Conservation (phyloP, 192 early-diverging fungal species). For the Coemansia erecta region DNA sequence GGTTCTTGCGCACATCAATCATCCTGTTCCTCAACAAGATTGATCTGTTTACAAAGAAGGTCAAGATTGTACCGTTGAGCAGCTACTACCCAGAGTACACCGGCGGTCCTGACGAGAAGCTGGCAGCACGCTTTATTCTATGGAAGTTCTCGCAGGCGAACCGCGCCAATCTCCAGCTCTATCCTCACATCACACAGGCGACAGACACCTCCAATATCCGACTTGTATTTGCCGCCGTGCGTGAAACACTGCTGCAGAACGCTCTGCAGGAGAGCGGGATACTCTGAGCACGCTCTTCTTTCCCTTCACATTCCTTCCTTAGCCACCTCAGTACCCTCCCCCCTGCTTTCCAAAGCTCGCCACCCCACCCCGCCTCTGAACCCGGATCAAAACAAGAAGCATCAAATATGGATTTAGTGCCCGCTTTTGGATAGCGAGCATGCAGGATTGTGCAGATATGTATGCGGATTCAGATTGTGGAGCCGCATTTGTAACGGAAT, state of each 20-base stretch:
- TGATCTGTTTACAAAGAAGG: conserved; percentile 82
- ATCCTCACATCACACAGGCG: conserved; percentile 87
- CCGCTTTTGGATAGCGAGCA: too few relatives aligned
- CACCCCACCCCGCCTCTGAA: too few relatives aligned
- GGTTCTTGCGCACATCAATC: conserved; percentile 89
- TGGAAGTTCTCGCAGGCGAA: conserved; percentile 87
- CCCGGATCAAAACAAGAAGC: too few relatives aligned
- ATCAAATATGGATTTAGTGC: too few relatives aligned
- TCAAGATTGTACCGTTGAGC: conserved; percentile 72
- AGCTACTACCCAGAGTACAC: conserved; percentile 88
- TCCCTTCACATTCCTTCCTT: not conserved
- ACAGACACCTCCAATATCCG: conserved; percentile 89
- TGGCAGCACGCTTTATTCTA: conserved; percentile 84
- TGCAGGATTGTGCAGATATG: too few relatives aligned
- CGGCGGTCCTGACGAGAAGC: conserved; percentile 71
- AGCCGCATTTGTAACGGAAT: too few relatives aligned
- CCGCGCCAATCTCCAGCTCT: conserved; percentile 76
- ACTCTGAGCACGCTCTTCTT: conserved; percentile 30
- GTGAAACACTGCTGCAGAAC: conserved; percentile 89
- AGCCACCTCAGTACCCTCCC: conserved; percentile 2
- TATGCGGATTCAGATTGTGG: too few relatives aligned
- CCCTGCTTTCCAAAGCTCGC: too few relatives aligned
- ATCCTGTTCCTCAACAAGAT: conserved; percentile 95
- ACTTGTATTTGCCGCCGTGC: conserved; percentile 89
- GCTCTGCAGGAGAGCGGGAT: conserved; percentile 78